These are phyloP conservation scores for Pinus tabuliformis DNA, from an alignment of 75 land plant species.

Conservation along the genomic window DNA sequence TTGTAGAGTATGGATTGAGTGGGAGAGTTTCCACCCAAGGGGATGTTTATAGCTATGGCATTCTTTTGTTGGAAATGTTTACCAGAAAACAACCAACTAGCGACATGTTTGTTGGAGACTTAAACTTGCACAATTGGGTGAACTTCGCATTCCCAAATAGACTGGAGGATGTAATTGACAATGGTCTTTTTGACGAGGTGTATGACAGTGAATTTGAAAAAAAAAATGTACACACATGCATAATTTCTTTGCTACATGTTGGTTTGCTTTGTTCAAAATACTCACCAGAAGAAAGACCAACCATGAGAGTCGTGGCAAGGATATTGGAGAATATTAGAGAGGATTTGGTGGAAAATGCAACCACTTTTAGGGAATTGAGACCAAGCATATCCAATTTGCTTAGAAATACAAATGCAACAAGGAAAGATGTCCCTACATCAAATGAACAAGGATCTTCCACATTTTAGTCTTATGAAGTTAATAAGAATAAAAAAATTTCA, in stretches of 20 bases:
- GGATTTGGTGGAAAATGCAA: neutral
- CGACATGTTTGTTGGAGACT: neutral
- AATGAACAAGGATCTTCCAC: neutral
- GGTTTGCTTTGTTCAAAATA: conserved; percentile 28
- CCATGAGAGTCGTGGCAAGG: conserved; percentile 29
- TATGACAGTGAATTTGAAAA: neutral
- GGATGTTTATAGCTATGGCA: conserved; percentile 34
- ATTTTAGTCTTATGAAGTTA: too few relatives aligned
- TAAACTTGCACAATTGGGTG: neutral
- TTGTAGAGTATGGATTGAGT: conserved; percentile 19
- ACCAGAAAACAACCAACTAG: conserved; percentile 10
- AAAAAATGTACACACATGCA: neutral
- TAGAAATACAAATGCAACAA: neutral
- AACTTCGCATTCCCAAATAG: neutral
- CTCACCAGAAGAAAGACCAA: conserved; percentile 25
- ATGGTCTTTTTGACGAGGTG: neutral
- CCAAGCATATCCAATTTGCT: conserved; percentile 1
- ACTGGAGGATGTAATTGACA: neutral
- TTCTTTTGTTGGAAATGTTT: conserved; percentile 26
- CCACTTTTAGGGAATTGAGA: neutral
- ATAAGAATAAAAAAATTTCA: too few relatives aligned
- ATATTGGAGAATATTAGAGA: neutral
- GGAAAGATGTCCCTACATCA: neutral
- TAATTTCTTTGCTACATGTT: conserved; percentile 4
- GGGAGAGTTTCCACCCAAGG: conserved; percentile 17